Base-by-base conservation (phyloP, 140 eudicot genomes). In the Bidens hawaiensis region DNA sequence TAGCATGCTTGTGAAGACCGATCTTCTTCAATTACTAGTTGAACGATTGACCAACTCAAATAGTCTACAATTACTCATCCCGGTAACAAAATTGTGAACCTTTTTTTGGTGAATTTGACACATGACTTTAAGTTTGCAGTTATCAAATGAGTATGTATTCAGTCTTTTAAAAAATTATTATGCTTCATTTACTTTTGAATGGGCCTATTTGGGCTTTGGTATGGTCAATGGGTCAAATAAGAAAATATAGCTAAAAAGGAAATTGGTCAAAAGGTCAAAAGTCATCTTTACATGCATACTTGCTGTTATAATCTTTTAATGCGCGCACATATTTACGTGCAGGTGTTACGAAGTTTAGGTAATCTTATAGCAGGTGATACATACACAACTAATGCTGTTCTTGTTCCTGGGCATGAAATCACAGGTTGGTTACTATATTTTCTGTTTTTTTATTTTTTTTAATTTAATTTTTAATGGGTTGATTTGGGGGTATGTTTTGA, bases 341-440 rank as follows among this genome's bases (percentile, higher is more conserved):
- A 93, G 99, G 90, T 85, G 75, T 74, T 93, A 26, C 74, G 99
- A 41, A 85, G 99, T 81, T 65, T 93, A 61, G 99, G 99, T 60
- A 93, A 93, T 81, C 89, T 93, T 56, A 87, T 93, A 59, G 99
- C 99, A 61, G 99, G 96, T 38, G 99, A 93, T 75, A 66, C 87
- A 42, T 73, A 75, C 74, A 65, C 83, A 47, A 83, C 95, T 42
- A 78, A 72, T 69, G 68, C 17, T 40, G 67, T 81, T 75, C 81
- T 93, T 76, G 80, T 83, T 62, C 77, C 83, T 62, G 96, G 96
- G 73, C 64, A 69, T 51, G 87, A 69, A 59, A 74, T 83, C 64
- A 88, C 99, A 88, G 99, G 99, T 74, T 51, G 77, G 95, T 88
- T 65, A 25, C 49, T 38, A 14, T 62, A 36, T 40, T 70, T 3